Conservation (phyloP, 1,284 basidiomycete genomes). For the Chiua sp. region DNA sequence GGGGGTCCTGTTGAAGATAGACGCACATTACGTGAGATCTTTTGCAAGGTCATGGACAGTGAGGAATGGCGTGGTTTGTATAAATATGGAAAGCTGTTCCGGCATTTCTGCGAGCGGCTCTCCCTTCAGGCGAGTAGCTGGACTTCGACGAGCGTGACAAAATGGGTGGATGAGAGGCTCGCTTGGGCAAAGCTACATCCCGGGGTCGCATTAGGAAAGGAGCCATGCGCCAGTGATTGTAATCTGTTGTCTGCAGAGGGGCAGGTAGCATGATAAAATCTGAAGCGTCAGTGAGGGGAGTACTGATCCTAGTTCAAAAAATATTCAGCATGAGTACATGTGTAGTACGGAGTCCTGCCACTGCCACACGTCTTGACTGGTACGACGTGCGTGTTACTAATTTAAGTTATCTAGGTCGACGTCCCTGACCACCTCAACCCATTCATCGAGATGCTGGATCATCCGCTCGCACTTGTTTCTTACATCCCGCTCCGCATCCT, state of each 20-base stretch:
- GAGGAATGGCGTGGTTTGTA: background rate
- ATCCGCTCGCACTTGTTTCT: slow-evolving; percentile 45
- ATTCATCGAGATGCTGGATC: slow-evolving; percentile 48
- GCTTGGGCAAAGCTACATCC: background rate
- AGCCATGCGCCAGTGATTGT: too few species aligned
- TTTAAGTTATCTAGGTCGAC: slow-evolving; percentile 38
- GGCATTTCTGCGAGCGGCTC: background rate
- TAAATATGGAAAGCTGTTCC: background rate
- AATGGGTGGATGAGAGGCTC: background rate
- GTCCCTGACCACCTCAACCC: slow-evolving; percentile 47
- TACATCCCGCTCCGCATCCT: slow-evolving; percentile 50
- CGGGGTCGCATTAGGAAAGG: background rate
- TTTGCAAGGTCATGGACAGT: background rate
- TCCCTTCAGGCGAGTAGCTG: background rate
- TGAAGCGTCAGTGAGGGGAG: too few species aligned
- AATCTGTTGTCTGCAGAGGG: too few species aligned
- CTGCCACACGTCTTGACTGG: too few species aligned
- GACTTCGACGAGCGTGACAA: background rate
- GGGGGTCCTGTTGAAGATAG: background rate
- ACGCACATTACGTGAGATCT: background rate
- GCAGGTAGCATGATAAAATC: too few species aligned
- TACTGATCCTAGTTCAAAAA: too few species aligned
- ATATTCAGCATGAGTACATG: too few species aligned
- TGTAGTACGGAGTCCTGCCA: too few species aligned
- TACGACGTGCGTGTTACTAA: background rate